These are phyloP conservation scores for Penicillium mononematosum DNA, from an alignment of 495 filamentous ascomycete genomes.

Conservation along the genomic window DNA sequence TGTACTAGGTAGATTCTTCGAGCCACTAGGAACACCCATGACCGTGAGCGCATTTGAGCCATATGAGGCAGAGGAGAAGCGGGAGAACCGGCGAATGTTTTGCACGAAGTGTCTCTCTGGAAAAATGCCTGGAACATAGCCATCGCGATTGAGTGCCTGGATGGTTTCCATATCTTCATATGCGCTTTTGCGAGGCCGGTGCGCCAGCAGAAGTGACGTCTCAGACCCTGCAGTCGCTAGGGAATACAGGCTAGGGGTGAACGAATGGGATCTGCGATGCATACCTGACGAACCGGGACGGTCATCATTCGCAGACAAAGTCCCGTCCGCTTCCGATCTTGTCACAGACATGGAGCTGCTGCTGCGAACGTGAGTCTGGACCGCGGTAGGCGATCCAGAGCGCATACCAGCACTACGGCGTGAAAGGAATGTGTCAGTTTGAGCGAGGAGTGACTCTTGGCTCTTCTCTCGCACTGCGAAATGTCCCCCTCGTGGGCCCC, in stretches of 20 bases:
- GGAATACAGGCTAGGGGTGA: constrained; percentile 67
- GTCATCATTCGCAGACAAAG: constrained; percentile 31
- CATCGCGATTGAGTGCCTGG: constrained; percentile 54
- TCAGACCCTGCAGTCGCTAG: constrained; percentile 63
- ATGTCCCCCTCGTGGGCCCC: constrained; percentile 42
- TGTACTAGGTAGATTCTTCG: constrained; percentile 38
- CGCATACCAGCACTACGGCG: constrained; percentile 47
- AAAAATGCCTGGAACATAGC: constrained; percentile 61
- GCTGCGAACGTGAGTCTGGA: constrained; percentile 47
- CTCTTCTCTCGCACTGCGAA: constrained; percentile 54
- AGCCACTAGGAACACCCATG: constrained; percentile 60
- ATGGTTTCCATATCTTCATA: constrained; percentile 58
- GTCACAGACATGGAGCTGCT: constrained; percentile 50
- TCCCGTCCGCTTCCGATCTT: constrained; percentile 47
- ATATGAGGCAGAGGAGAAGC: constrained; percentile 76
- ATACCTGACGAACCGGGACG: constrained; percentile 34
- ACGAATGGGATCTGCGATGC: constrained; percentile 36
- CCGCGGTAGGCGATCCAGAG: constrained; percentile 48
- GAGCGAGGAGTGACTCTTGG: constrained; percentile 56
- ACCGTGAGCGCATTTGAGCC: constrained; percentile 68
- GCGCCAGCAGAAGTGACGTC: constrained; percentile 61
- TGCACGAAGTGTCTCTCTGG: constrained; percentile 64
- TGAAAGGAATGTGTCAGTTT: constrained; percentile 58
- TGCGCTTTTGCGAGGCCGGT: constrained; percentile 49
- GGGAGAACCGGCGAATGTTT: constrained; percentile 72